Percentiles rank a stretch among this genome's conserved stretches.
Evolutionary conservation across 257 asterid genomes (phyloP).

Genomic region (Agastache rugosa): DNA sequence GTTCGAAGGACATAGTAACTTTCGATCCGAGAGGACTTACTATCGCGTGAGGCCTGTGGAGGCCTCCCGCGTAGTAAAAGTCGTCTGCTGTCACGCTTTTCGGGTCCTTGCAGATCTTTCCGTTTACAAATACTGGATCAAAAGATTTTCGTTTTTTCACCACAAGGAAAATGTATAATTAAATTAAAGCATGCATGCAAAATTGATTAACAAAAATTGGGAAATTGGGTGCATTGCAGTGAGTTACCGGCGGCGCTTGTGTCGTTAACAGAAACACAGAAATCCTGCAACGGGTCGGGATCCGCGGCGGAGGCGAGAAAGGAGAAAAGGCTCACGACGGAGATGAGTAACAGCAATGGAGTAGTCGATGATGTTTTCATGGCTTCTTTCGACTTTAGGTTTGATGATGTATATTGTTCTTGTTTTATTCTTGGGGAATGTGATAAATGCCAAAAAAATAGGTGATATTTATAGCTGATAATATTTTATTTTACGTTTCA

Average conservation of each 20-base stretch:
- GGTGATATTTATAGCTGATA: background rate
- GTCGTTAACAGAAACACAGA: background rate
- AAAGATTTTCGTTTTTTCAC: too few relatives aligned
- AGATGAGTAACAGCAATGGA: background rate
- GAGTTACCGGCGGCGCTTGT: background rate
- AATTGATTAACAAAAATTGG: too few relatives aligned
- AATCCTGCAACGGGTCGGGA: constrained; percentile 2
- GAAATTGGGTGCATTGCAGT: too few relatives aligned
- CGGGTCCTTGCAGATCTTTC: constrained; percentile 37
- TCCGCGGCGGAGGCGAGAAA: background rate
- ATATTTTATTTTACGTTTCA: too few relatives aligned
- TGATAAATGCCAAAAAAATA: background rate
- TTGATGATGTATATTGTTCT: too few relatives aligned
- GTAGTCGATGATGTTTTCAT: background rate
- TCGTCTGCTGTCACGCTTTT: constrained; percentile 14
- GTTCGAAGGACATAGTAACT: constrained; percentile 19
- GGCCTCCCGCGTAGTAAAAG: constrained; percentile 35
- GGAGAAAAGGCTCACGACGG: background rate
- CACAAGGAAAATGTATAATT: too few relatives aligned
- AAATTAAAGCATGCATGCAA: too few relatives aligned
- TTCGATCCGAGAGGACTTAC: constrained; percentile 31
- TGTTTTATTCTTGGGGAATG: too few relatives aligned
- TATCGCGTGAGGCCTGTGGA: constrained; percentile 28
- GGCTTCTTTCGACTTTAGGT: background rate
- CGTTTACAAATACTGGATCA: constrained; percentile 35